Conservation (phyloP, 352 stramenopile species). For the Phytophthora sp. region DNA sequence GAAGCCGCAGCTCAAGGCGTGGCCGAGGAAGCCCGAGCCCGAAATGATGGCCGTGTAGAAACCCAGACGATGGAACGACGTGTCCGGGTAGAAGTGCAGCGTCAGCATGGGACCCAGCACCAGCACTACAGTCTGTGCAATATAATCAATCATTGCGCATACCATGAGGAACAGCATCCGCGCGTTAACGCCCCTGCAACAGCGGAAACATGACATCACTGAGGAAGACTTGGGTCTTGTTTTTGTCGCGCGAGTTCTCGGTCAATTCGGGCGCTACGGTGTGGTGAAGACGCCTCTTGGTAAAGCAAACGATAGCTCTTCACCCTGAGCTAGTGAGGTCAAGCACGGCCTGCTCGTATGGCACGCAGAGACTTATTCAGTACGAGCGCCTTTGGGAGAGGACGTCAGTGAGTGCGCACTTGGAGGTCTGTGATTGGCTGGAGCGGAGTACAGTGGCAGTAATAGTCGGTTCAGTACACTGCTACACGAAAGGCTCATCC, state of each 20-base stretch:
- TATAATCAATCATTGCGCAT: slow-evolving; percentile 82
- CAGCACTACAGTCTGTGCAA: slow-evolving; percentile 74
- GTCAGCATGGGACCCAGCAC: slow-evolving; percentile 73
- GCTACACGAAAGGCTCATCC: too few relatives aligned
- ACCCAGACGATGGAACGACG: slow-evolving; percentile 70
- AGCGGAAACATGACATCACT: slow-evolving; percentile 46
- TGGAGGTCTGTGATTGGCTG: slow-evolving; percentile 21
- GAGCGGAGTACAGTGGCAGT: slow-evolving; percentile 12
- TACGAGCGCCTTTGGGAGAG: slow-evolving; percentile 22
- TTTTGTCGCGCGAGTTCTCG: slow-evolving; percentile 16
- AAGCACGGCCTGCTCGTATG: background rate
- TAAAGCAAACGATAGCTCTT: background rate
- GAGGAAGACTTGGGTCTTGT: background rate
- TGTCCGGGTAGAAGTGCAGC: slow-evolving; percentile 80
- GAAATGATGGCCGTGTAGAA: slow-evolving; percentile 83
- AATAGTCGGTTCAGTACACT: slow-evolving; percentile 17
- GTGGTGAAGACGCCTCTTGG: background rate
- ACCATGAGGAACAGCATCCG: slow-evolving; percentile 82
- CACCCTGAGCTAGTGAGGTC: background rate
- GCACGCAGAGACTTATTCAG: slow-evolving; percentile 8
- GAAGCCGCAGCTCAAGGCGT: slow-evolving; percentile 72
- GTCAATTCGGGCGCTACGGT: slow-evolving; percentile 6
- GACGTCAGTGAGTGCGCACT: slow-evolving; percentile 9
- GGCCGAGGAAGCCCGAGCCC: slow-evolving; percentile 69
- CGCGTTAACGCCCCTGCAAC: slow-evolving; percentile 73